Evolutionary conservation across 768 basidiomycete genomes (phyloP).

Genomic region (Vishniacozyma victoriae): DNA sequence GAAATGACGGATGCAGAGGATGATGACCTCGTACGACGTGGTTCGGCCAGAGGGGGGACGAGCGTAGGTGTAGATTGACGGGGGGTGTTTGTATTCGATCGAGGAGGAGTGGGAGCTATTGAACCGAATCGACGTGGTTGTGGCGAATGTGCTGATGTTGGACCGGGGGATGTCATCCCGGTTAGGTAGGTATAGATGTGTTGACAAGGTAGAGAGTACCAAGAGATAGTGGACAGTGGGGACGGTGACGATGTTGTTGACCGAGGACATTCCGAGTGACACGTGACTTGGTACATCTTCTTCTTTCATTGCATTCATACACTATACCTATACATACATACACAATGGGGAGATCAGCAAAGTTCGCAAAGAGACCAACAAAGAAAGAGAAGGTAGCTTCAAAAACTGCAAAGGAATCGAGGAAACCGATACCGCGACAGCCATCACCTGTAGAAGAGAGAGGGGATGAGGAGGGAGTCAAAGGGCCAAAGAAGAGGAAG

Average conservation of each 20-base stretch:
- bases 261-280: neutral
- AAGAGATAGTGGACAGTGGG: neutral
- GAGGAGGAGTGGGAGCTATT: neutral
- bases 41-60: constrained; percentile 10
- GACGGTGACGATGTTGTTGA: neutral
- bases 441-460: constrained; percentile 2
- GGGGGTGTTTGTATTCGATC: neutral
- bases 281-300: neutral
- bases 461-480: constrained; percentile 4
- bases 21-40: constrained; percentile 18
- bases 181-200: neutral
- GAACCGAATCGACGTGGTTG: constrained; percentile 28
- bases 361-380: constrained; percentile 30
- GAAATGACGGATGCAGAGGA: constrained; percentile 16
- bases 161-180: constrained; percentile 4
- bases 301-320: neutral
- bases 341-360: constrained; percentile 31
- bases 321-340: neutral
- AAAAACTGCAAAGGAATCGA: constrained; percentile 21
- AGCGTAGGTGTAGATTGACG: constrained; percentile 8
- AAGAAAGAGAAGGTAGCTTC: constrained; percentile 28
- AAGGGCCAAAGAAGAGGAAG: constrained; percentile 28
- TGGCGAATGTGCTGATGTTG: constrained; percentile 7
- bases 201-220: neutral
- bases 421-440: constrained; percentile 15